Evolutionary conservation across 78 protist species (phyloP).

Genomic region (Dictyostelium brefeldianum): DNA sequence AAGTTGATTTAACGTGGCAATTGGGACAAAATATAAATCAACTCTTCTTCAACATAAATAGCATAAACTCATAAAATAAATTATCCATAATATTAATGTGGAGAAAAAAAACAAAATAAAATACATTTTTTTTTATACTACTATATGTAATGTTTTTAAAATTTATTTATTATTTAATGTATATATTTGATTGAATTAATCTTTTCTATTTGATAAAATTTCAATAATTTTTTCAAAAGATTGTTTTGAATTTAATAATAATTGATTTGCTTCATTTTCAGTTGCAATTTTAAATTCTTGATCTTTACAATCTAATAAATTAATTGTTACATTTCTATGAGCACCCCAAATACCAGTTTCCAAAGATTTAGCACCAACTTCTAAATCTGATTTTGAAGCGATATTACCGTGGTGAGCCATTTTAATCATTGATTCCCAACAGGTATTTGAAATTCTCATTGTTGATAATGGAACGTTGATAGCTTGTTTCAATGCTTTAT

Average conservation of each 20-base stretch:
- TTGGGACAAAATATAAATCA: not conserved
- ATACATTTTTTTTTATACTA: too few species aligned
- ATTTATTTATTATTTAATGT: too few species aligned
- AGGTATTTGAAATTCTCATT: constrained; percentile 44
- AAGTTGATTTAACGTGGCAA: not conserved
- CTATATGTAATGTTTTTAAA: too few species aligned
- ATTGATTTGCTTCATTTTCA: not conserved
- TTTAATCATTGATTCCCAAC: constrained; percentile 52
- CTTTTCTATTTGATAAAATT: constrained; percentile 35
- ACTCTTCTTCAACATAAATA: too few species aligned
- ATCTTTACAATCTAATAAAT: constrained; percentile 41
- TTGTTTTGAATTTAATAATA: not conserved
- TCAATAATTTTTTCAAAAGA: constrained; percentile 5
- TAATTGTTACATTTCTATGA: constrained; percentile 48
- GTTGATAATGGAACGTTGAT: constrained; percentile 59
- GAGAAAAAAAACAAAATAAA: too few species aligned
- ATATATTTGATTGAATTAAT: not conserved
- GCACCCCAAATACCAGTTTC: constrained; percentile 82
- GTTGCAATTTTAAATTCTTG: not conserved
- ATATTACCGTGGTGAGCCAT: constrained; percentile 61
- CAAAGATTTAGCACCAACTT: constrained; percentile 66
- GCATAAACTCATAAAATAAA: too few species aligned
- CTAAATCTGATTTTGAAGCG: constrained; percentile 68
- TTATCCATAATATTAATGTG: too few species aligned
- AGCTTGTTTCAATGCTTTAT: constrained; percentile 31